Percentiles rank a stretch among this genome's conserved stretches.
phyloP scores from a whole-genome alignment of 2,329 filamentous ascomycete genomes.

The Claviceps paspali region DNA sequence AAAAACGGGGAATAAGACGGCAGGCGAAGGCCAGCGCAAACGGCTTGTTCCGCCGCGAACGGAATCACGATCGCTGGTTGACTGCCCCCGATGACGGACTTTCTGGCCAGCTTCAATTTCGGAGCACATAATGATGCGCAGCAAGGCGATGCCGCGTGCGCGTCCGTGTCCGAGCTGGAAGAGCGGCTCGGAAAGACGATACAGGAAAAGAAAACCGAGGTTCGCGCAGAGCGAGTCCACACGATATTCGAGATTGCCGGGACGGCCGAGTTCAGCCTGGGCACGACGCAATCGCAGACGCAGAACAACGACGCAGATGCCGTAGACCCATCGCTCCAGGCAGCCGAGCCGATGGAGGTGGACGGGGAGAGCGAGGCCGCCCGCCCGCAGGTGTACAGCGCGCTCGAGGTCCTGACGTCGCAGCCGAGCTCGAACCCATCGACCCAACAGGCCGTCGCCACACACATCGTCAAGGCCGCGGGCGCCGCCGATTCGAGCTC shows the following conservation, averaged over 20 bases:
- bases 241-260: conserved; percentile 30
- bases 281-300: conserved; percentile 22
- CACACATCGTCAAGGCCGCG: conserved; percentile 29
- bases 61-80: not conserved
- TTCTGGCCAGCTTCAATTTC: conserved; percentile 22
- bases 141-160: conserved; percentile 13
- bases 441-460: conserved; percentile 33
- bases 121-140: conserved; percentile 10
- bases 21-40: too few species aligned
- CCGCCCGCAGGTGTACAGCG: conserved; percentile 24
- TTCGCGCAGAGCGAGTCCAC: conserved; percentile 34
- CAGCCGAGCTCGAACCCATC: conserved; percentile 33
- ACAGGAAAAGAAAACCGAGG: conserved; percentile 27
- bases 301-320: conserved; percentile 14
- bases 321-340: conserved; percentile 21
- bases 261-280: conserved; percentile 27
- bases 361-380: conserved; percentile 7
- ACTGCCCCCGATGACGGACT: conserved; percentile 19
- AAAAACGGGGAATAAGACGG: too few species aligned
- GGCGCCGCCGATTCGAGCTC: conserved; percentile 30
- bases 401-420: conserved; percentile 30
- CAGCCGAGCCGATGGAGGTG: conserved; percentile 9
- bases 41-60: not conserved
- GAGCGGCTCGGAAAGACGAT: conserved; percentile 26
- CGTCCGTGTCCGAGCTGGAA: conserved; percentile 29